Percentiles rank a stretch among this genome's conserved stretches.
phyloP scores from a whole-genome alignment of 2,329 filamentous ascomycete species.

The Phaeosphaeriaceae sp. region DNA sequence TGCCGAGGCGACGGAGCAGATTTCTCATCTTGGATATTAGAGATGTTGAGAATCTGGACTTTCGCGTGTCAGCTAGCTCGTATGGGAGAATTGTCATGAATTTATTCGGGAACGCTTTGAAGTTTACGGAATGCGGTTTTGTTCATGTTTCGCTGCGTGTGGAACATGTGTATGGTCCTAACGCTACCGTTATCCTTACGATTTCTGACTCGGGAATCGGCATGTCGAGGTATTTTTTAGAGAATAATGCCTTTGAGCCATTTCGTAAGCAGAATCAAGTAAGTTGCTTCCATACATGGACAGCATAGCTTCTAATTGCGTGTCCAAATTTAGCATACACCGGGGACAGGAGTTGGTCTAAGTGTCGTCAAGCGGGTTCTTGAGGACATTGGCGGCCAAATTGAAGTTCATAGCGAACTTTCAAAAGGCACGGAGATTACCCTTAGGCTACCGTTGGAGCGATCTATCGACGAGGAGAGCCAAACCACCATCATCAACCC shows the following conservation, averaged over 20 bases:
- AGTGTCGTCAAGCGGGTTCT: constrained; percentile 29
- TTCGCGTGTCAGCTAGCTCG: constrained; percentile 40
- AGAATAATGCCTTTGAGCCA: constrained; percentile 30
- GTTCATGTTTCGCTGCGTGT: constrained; percentile 27
- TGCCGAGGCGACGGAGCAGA: constrained; percentile 15
- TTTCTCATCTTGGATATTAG: constrained; percentile 28
- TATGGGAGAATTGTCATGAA: constrained; percentile 40
- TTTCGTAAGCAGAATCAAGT: constrained; percentile 37
- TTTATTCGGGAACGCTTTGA: constrained; percentile 39
- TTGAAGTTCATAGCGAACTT: constrained; percentile 19
- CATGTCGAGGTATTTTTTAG: constrained; percentile 33
- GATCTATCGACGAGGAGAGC: background rate
- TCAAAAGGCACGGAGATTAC: constrained; percentile 11
- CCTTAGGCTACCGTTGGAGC: constrained; percentile 8
- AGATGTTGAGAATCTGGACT: constrained; percentile 44
- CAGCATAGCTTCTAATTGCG: background rate
- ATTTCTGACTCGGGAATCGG: constrained; percentile 36
- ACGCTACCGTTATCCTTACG: constrained; percentile 34
- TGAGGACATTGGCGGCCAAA: constrained; percentile 23
- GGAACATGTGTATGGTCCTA: background rate
- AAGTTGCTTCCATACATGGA: background rate
- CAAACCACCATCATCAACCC: constrained; percentile 1
- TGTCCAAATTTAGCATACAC: constrained; percentile 10
- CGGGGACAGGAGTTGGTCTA: constrained; percentile 30
- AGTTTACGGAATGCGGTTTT: constrained; percentile 35